Percentiles rank a stretch among this genome's conserved stretches.
Conservation (phyloP, 2,329 filamentous ascomycete species). For the Basipetospora chlamydospora region DNA sequence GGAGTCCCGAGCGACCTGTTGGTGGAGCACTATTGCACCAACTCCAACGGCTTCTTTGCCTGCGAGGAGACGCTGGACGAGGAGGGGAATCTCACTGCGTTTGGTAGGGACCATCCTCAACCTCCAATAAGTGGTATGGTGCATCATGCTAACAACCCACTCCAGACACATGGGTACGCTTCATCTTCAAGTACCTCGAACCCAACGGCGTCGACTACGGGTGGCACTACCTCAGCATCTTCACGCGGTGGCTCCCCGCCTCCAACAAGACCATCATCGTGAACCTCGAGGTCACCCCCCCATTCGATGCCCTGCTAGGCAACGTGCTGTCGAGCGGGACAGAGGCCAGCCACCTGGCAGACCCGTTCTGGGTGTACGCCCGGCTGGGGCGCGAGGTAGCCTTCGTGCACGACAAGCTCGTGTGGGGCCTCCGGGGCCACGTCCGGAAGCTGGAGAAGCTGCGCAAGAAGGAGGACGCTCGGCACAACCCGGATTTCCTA, state of each 20-base stretch:
- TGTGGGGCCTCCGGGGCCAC: slow-evolving; percentile 20
- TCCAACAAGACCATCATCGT: not conserved
- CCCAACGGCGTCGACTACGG: not conserved
- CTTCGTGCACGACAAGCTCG: slow-evolving; percentile 17
- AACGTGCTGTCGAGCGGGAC: not conserved
- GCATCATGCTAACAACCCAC: not conserved
- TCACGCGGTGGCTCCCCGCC: not conserved
- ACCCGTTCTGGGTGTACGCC: slow-evolving; percentile 23
- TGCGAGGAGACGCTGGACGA: not conserved
- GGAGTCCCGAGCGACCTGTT: too few species aligned
- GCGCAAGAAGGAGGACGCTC: not conserved
- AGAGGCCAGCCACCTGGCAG: slow-evolving; percentile 6
- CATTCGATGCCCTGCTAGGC: not conserved
- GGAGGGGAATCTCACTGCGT: not conserved
- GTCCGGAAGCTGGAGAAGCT: not conserved
- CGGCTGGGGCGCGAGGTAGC: slow-evolving; percentile 17
- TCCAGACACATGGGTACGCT: not conserved
- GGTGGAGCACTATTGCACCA: not conserved
- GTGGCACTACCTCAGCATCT: not conserved
- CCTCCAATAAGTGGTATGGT: not conserved
- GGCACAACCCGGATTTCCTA: slow-evolving; percentile 16
- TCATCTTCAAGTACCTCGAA: not conserved
- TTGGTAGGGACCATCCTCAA: not conserved
- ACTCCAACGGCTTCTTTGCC: not conserved
- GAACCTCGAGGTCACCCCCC: not conserved